A percentile compares a stretch with the other conserved stretches of the same genome.
Conservation (phyloP, 805 yeast species). For the Saturnispora galanensis region DNA sequence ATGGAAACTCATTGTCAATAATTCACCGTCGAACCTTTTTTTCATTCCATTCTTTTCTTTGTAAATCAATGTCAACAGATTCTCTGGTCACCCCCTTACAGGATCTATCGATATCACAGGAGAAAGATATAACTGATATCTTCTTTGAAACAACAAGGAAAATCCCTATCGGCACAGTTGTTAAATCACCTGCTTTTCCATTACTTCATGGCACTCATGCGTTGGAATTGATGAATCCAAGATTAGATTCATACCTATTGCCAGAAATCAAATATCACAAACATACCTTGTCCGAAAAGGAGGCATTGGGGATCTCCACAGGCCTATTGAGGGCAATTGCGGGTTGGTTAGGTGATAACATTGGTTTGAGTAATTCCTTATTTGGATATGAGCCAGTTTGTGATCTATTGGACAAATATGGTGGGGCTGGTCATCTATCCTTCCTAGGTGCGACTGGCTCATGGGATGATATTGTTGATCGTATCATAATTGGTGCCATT, state of each 20-base stretch:
- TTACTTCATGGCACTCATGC: slow-evolving; percentile 84
- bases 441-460: neutral
- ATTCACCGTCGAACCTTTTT: too few relatives aligned
- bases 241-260: slow-evolving; percentile 72
- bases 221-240: slow-evolving; percentile 60
- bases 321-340: slow-evolving; percentile 44
- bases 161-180: slow-evolving; percentile 41
- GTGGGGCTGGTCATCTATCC: neutral
- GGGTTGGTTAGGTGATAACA: slow-evolving; percentile 67
- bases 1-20: too few relatives aligned
- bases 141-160: slow-evolving; percentile 30
- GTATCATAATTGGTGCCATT: slow-evolving; percentile 43
- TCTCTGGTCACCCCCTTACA: too few relatives aligned
- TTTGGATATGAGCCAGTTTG: slow-evolving; percentile 60
- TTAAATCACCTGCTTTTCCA: slow-evolving; percentile 49
- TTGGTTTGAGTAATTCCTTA: slow-evolving; percentile 63
- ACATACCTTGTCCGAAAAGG: slow-evolving; percentile 28
- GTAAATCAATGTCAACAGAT: too few relatives aligned
- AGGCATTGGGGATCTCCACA: slow-evolving; percentile 40
- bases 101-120: too few relatives aligned
- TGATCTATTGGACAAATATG: slow-evolving; percentile 6
- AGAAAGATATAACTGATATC: slow-evolving; percentile 46
- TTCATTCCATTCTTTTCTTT: neutral
- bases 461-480: slow-evolving; percentile 38
- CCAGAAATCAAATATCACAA: slow-evolving; percentile 31